Evolutionary conservation across 2,329 filamentous ascomycete species (phyloP).

Genomic region (Fusarium abutilonis): DNA sequence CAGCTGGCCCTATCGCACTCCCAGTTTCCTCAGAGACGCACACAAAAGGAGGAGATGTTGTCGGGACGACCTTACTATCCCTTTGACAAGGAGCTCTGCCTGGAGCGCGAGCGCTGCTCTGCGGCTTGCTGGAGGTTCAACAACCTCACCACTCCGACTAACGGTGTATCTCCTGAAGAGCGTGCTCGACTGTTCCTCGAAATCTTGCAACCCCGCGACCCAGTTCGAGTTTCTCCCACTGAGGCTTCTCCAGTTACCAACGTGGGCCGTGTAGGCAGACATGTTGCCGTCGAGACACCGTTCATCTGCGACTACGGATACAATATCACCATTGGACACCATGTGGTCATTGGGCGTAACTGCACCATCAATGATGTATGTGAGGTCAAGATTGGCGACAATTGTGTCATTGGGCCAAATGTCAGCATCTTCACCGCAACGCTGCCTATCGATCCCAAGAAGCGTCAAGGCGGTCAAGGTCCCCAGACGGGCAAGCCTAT

Average conservation of each 20-base stretch:
- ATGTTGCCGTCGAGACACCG: constrained; percentile 83
- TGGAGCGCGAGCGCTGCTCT: constrained; percentile 87
- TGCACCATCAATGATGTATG: constrained; percentile 90
- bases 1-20: constrained; percentile 67
- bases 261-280: constrained; percentile 73
- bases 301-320: constrained; percentile 97
- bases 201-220: constrained; percentile 72
- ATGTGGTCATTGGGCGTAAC: constrained; percentile 83
- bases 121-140: constrained; percentile 88
- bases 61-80: constrained; percentile 81
- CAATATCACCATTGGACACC: constrained; percentile 87
- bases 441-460: constrained; percentile 76
- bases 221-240: constrained; percentile 65
- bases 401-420: constrained; percentile 80
- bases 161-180: constrained; percentile 75
- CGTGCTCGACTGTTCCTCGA: constrained; percentile 75
- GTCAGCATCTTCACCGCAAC: constrained; percentile 86
- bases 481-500: constrained; percentile 76
- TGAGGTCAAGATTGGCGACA: constrained; percentile 81
- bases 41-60: constrained; percentile 92
- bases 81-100: constrained; percentile 78
- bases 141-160: constrained; percentile 74
- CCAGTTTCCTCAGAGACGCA: constrained; percentile 60
- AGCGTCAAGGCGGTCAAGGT: constrained; percentile 77
- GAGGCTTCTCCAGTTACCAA: constrained; percentile 62